Percentiles rank a stretch among this genome's conserved stretches.
These are phyloP conservation scores for Candida easanensis DNA, from an alignment of 805 yeast genomes.

Conservation along the genomic window DNA sequence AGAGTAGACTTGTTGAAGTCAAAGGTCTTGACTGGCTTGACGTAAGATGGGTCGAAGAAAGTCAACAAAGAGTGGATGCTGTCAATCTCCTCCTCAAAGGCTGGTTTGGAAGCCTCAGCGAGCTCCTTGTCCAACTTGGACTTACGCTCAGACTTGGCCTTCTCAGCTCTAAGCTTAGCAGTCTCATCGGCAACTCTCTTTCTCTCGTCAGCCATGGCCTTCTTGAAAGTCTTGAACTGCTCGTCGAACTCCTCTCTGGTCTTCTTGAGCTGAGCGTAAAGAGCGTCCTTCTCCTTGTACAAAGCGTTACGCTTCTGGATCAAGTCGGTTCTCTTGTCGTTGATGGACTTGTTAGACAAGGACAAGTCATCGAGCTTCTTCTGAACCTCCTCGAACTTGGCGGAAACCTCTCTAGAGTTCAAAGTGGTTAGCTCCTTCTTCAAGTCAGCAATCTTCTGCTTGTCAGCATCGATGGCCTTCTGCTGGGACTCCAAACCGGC, in stretches of 20 bases:
- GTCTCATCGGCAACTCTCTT: constrained; percentile 60
- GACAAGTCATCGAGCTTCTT: constrained; percentile 67
- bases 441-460: constrained; percentile 69
- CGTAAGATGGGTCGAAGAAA: constrained; percentile 77
- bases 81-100: constrained; percentile 75
- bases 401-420: constrained; percentile 62
- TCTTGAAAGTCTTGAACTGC: constrained; percentile 68
- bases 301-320: constrained; percentile 64
- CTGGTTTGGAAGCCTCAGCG: constrained; percentile 76
- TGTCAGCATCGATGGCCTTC: constrained; percentile 75
- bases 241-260: constrained; percentile 73
- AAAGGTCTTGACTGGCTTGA: constrained; percentile 45
- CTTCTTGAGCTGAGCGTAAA: constrained; percentile 63
- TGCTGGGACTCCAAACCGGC: constrained; percentile 71
- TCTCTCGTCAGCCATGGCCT: constrained; percentile 69
- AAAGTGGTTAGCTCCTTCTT: constrained; percentile 59
- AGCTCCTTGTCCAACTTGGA: constrained; percentile 67
- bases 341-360: constrained; percentile 53
- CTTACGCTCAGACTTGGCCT: constrained; percentile 50
- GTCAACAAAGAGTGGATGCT: constrained; percentile 69
- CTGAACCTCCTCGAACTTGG: constrained; percentile 65
- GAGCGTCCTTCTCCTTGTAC: constrained; percentile 64
- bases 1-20: constrained; percentile 31
- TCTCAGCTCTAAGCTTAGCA: constrained; percentile 42
- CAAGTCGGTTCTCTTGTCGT: constrained; percentile 63